These are phyloP conservation scores for Tetraselmis chui DNA, from an alignment of 139 green algal genomes.

Conservation along the genomic window DNA sequence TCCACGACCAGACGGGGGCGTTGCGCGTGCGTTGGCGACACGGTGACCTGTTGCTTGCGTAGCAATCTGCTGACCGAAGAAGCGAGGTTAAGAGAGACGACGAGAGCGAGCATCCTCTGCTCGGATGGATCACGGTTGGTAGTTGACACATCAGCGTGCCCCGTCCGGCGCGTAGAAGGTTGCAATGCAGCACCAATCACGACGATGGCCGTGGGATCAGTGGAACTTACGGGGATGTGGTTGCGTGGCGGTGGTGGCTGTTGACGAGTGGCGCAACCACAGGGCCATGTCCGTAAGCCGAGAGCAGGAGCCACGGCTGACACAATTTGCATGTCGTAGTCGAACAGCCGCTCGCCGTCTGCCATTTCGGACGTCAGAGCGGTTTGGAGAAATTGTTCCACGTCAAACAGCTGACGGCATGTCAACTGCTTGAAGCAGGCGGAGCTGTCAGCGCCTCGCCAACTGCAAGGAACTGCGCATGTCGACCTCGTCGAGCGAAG, in stretches of 20 bases:
- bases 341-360: not conserved
- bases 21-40: not conserved
- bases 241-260: too few relatives aligned
- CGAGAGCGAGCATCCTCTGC: not conserved
- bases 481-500: too few relatives aligned
- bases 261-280: too few relatives aligned
- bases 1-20: not conserved
- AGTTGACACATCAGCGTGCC: too few relatives aligned
- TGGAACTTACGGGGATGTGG: too few relatives aligned
- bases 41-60: not conserved
- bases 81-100: not conserved
- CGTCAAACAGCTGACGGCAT: not conserved
- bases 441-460: too few relatives aligned
- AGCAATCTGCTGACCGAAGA: not conserved
- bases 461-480: too few relatives aligned
- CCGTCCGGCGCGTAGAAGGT: too few relatives aligned
- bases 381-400: not conserved
- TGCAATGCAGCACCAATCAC: not conserved
- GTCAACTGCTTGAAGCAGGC: too few relatives aligned
- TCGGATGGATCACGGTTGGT: too few relatives aligned
- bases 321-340: not conserved
- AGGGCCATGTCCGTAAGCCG: not conserved
- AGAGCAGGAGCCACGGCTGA: not conserved
- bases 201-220: not conserved
- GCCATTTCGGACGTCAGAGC: not conserved